phyloP scores from a whole-genome alignment of 805 yeast genomes.

The Cyberlindnera mycetangii region DNA sequence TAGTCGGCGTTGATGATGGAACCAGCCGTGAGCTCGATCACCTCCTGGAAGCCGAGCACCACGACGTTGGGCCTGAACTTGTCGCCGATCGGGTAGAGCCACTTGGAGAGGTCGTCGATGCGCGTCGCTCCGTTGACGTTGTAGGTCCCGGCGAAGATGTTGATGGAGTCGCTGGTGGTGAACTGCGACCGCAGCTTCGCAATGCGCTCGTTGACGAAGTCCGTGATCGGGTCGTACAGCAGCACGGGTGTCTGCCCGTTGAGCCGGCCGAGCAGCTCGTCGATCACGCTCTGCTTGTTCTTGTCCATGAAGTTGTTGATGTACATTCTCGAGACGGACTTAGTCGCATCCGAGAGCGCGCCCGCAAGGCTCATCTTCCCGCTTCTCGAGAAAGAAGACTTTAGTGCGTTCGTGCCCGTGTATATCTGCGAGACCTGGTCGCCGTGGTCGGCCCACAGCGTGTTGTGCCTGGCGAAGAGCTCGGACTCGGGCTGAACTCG shows the following conservation, averaged over 20 bases:
- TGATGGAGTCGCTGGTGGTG: slow-evolving; percentile 53
- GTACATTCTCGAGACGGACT: slow-evolving; percentile 91
- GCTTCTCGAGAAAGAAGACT: slow-evolving; percentile 88
- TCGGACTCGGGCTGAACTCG: slow-evolving; percentile 44
- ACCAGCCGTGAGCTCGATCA: slow-evolving; percentile 81
- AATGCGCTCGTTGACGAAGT: slow-evolving; percentile 58
- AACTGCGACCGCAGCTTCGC: slow-evolving; percentile 40
- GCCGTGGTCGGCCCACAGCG: slow-evolving; percentile 98
- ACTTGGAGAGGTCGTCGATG: slow-evolving; percentile 49
- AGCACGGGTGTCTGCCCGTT: slow-evolving; percentile 48
- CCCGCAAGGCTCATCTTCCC: slow-evolving; percentile 98
- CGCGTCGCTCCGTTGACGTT: slow-evolving; percentile 74
- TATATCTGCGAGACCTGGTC: slow-evolving; percentile 94
- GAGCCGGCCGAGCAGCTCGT: slow-evolving; percentile 59
- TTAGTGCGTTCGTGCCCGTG: slow-evolving; percentile 96
- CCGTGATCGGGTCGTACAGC: slow-evolving; percentile 83
- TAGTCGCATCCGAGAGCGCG: slow-evolving; percentile 94
- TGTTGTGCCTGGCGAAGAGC: slow-evolving; percentile 44
- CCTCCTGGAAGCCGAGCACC: slow-evolving; percentile 85
- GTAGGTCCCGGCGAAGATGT: slow-evolving; percentile 78
- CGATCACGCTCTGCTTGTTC: slow-evolving; percentile 70
- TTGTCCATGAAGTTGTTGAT: slow-evolving; percentile 95
- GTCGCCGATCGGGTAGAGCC: slow-evolving; percentile 69
- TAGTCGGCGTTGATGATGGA: slow-evolving; percentile 84
- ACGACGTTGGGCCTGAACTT: slow-evolving; percentile 49